Conservation (phyloP, 2,329 filamentous ascomycete species). For the Trichoderma pleuroti region DNA sequence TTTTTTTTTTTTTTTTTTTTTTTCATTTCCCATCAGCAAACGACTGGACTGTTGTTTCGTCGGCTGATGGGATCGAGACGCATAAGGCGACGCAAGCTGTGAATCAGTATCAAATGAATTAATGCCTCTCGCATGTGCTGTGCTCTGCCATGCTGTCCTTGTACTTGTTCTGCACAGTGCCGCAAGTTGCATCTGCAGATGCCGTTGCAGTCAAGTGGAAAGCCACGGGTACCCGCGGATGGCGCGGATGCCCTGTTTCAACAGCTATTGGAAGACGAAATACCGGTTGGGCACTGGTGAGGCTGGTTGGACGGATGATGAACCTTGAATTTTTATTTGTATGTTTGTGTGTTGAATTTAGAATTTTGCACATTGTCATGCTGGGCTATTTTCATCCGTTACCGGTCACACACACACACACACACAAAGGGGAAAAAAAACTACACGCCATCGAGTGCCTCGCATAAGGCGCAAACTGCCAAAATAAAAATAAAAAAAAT, state of each 20-base stretch:
- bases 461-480: background rate
- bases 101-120: background rate
- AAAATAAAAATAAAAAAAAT: background rate
- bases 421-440: background rate
- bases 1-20: no score
- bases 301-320: background rate
- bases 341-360: background rate
- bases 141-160: background rate
- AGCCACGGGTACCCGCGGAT: constrained; percentile 17
- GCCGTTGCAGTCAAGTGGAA: background rate
- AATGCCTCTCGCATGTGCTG: background rate
- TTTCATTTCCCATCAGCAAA: no score
- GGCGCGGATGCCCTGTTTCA: background rate
- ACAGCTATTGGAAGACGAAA: background rate
- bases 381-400: background rate
- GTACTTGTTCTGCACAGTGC: background rate
- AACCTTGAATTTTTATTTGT: background rate
- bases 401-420: background rate
- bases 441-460: background rate
- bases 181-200: background rate
- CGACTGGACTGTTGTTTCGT: background rate
- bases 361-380: background rate
- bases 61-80: background rate
- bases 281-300: background rate
- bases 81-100: background rate